Conservation (phyloP, 1,139 yeast genomes). For the Saccharomyces pastorianus region DNA sequence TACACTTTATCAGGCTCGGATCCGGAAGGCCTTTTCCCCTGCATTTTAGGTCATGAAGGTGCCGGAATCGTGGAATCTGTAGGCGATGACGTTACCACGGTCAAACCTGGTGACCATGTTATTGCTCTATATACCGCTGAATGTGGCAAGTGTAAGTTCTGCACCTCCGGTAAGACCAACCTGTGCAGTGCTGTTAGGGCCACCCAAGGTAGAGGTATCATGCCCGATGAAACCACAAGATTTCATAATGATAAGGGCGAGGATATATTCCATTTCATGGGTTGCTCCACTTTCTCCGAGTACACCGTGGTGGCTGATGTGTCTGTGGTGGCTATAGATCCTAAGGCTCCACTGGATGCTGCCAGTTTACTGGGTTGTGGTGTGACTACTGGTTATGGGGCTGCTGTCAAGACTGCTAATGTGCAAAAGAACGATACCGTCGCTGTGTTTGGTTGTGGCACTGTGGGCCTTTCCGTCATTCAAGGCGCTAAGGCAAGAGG, state of each 20-base stretch:
- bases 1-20: constrained; percentile 90
- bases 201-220: constrained; percentile 82
- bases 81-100: constrained; percentile 86
- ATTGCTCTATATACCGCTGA: constrained; percentile 93
- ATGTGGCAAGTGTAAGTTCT: constrained; percentile 90
- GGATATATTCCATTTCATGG: constrained; percentile 86
- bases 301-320: constrained; percentile 97
- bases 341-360: constrained; percentile 73
- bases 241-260: constrained; percentile 74
- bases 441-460: constrained; percentile 96
- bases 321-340: constrained; percentile 89
- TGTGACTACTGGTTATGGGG: constrained; percentile 97
- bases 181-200: constrained; percentile 86
- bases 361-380: constrained; percentile 96
- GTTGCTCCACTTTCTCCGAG: constrained; percentile 92
- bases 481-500: constrained; percentile 86
- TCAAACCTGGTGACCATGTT: constrained; percentile 84
- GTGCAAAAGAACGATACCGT: constrained; percentile 88
- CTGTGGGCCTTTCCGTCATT: constrained; percentile 90
- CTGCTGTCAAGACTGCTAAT: constrained; percentile 89
- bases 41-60: constrained; percentile 90
- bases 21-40: constrained; percentile 96
- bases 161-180: constrained; percentile 91
- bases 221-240: constrained; percentile 94
- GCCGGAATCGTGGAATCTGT: constrained; percentile 90